Conservation (phyloP, 1,284 basidiomycete genomes). For the Abortiporus biennis region DNA sequence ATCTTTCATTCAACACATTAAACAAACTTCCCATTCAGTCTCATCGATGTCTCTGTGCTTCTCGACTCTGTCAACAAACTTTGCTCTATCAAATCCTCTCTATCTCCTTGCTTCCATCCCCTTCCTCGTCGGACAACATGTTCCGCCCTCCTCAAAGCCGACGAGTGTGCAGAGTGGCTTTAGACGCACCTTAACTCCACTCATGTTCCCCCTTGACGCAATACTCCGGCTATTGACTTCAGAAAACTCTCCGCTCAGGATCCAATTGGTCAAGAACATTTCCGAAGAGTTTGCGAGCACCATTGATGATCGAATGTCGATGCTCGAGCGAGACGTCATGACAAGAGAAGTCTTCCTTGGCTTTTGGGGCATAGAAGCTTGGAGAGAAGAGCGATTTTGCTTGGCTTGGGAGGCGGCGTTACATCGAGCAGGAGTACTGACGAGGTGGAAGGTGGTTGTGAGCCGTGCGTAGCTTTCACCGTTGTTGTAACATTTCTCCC, state of each 20-base stretch:
- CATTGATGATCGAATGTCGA: conserved; percentile 17
- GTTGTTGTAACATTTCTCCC: background rate
- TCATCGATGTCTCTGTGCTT: conserved; percentile 25
- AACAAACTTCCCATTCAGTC: conserved; percentile 17
- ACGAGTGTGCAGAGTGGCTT: conserved; percentile 9
- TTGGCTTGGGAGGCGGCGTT: conserved; percentile 47
- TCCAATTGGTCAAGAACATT: conserved; percentile 34
- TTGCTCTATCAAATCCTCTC: conserved; percentile 18
- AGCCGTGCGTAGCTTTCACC: conserved; percentile 9
- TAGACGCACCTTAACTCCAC: conserved; percentile 9
- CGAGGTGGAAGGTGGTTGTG: conserved; percentile 30
- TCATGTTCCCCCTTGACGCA: conserved; percentile 15
- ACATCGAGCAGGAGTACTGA: conserved; percentile 29
- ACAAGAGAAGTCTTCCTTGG: conserved; percentile 23
- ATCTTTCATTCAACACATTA: conserved; percentile 18
- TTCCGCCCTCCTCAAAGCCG: background rate
- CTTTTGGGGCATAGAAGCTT: conserved; percentile 29
- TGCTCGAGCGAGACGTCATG: conserved; percentile 19
- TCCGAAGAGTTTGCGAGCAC: conserved; percentile 29
- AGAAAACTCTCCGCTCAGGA: conserved; percentile 16
- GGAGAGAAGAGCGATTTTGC: conserved; percentile 41
- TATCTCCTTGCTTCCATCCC: conserved; percentile 27
- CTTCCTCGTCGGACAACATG: conserved; percentile 17
- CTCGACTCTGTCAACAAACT: conserved; percentile 22
- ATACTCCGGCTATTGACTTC: conserved; percentile 26